phyloP scores from a whole-genome alignment of 306 rosid genomes.

The Sindora glabra region DNA sequence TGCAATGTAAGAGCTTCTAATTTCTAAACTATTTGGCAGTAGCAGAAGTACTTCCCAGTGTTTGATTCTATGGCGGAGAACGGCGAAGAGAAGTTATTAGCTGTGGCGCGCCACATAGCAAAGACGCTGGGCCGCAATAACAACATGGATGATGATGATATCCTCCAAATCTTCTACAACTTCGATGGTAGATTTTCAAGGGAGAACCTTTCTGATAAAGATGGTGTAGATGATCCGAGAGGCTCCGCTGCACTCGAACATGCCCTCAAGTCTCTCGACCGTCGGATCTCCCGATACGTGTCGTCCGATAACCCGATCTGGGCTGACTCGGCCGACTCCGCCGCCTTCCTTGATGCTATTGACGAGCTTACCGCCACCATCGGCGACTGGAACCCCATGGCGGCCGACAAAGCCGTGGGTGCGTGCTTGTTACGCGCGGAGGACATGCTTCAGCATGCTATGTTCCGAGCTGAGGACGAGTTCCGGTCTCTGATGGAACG shows the following conservation, averaged over 20 bases:
- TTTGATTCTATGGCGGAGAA: constrained; percentile 66
- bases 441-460: constrained; percentile 77
- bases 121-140: constrained; percentile 74
- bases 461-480: constrained; percentile 87
- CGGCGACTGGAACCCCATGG: constrained; percentile 70
- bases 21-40: too few species aligned
- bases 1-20: neutral
- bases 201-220: constrained; percentile 64
- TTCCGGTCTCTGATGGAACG: constrained; percentile 85
- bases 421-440: constrained; percentile 66
- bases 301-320: constrained; percentile 71
- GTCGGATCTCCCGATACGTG: constrained; percentile 65
- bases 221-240: constrained; percentile 34
- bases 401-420: constrained; percentile 46
- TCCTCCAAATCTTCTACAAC: constrained; percentile 78
- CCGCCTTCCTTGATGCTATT: constrained; percentile 71
- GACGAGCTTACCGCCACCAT: constrained; percentile 58
- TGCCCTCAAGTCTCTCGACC: constrained; percentile 63
- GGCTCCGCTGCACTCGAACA: constrained; percentile 48
- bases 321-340: constrained; percentile 60
- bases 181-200: constrained; percentile 90
- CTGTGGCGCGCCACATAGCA: constrained; percentile 94
- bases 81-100: constrained; percentile 87
- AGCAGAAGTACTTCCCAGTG: too few species aligned
- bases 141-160: constrained; percentile 82